phyloP scores from a whole-genome alignment of 768 basidiomycete genomes.

The Serendipita vermifera region DNA sequence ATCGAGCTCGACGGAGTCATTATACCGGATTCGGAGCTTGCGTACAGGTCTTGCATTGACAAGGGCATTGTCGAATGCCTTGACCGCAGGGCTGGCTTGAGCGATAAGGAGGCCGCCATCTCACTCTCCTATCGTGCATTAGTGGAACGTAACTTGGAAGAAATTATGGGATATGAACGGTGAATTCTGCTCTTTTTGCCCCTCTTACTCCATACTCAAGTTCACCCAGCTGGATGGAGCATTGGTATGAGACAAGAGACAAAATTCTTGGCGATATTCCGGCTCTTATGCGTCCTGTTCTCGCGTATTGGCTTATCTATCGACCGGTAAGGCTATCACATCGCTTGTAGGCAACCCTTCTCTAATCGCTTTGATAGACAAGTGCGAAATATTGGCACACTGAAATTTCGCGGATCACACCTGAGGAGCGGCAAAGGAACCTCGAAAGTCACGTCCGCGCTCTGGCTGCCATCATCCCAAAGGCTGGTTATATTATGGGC shows the following conservation, averaged over 20 bases:
- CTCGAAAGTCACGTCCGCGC: background rate
- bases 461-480: background rate
- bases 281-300: background rate
- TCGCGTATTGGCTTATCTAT: background rate
- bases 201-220: background rate
- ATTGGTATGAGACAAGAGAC: background rate
- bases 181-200: background rate
- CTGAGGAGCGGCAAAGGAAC: background rate
- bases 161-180: slow-evolving; percentile 3
- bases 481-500: background rate
- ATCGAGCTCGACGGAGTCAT: background rate
- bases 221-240: background rate
- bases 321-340: background rate
- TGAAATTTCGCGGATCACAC: background rate
- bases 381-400: background rate
- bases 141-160: background rate
- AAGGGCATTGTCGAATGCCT: background rate
- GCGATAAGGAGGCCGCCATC: background rate
- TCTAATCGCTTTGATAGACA: background rate
- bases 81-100: background rate
- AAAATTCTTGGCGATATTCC: background rate
- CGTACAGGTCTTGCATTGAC: background rate
- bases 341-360: background rate
- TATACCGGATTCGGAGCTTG: slow-evolving; percentile 2
- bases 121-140: background rate